Conservation (phyloP, 768 basidiomycete genomes). For the Lactarius sanguifluus region DNA sequence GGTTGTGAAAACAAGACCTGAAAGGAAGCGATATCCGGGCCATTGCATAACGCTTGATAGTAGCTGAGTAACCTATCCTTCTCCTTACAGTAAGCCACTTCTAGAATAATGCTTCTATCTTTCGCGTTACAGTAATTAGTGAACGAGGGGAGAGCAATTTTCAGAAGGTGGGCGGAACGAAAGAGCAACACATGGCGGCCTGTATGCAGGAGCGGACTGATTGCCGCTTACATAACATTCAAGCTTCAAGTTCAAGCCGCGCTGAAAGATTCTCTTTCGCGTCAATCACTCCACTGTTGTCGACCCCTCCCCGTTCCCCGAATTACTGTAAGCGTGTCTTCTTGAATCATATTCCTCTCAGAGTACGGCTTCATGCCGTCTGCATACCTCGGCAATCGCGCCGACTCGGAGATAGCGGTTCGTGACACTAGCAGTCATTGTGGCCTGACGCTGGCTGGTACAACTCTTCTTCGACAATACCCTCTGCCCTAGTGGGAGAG, state of each 20-base stretch:
- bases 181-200: background rate
- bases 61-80: background rate
- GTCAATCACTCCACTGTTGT: background rate
- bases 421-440: background rate
- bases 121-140: background rate
- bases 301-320: constrained; percentile 1
- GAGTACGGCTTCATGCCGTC: background rate
- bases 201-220: background rate
- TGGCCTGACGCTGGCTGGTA: background rate
- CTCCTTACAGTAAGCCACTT: background rate
- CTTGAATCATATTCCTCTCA: background rate
- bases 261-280: background rate
- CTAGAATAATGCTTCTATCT: background rate
- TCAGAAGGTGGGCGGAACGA: background rate
- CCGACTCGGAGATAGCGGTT: background rate
- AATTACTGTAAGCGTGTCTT: background rate
- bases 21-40: background rate
- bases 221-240: background rate
- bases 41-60: background rate
- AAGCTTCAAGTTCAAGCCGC: too few species aligned
- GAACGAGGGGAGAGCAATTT: background rate
- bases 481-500: background rate
- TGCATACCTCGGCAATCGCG: background rate
- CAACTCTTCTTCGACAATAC: background rate
- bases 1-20: background rate